Base-by-base conservation (phyloP, 768 basidiomycete genomes). In the Pleurotus sapidus region DNA sequence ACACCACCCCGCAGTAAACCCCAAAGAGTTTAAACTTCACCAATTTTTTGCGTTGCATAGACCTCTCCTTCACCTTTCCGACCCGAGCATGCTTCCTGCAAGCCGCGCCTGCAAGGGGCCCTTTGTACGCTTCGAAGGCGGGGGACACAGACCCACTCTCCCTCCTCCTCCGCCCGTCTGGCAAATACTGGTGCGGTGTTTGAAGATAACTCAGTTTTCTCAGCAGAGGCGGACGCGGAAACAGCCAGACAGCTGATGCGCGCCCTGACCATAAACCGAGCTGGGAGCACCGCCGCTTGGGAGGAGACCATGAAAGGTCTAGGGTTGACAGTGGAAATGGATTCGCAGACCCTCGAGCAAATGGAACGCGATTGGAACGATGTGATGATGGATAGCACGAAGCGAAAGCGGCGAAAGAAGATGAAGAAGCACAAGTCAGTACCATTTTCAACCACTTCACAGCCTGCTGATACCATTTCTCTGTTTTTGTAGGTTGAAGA, bases 341-440 rank as follows among this genome's bases (percentile, higher is more conserved):
- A 79, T n/a, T 75, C 76, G 42, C 76, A 78, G 43, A 77, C 80
- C 56, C 75, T 81, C 45, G 77, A 80, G 57, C 76, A 82, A 62
- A 72, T 78, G 63, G 80, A 84, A 14, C 79, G 78, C 67, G 82
- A 84, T 58, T 87, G 81, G 80, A 79, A 84, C 61, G 80, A 83
- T 45, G 79, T 91, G 14, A 71, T 84, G 68, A 77, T 91, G 74
- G 92, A 93, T 64, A 93, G 91, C 63, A 85, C 84, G 25, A 89
- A 87, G 77, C 83, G 91, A 70, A 94, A 94, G 79, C 81, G 84
- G 64, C 78, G 84, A 78, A 89, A 86, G 85, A 96, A 95, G 86
- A 96, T 96, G 87, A 93, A 89, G 82, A 96, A 95, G 75, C 94
- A 96, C 72, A 95, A 95, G 93, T 93, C 67, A 72, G 90, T 79